phyloP scores from a whole-genome alignment of 2,329 filamentous ascomycete genomes.

The Fusarium hostae region DNA sequence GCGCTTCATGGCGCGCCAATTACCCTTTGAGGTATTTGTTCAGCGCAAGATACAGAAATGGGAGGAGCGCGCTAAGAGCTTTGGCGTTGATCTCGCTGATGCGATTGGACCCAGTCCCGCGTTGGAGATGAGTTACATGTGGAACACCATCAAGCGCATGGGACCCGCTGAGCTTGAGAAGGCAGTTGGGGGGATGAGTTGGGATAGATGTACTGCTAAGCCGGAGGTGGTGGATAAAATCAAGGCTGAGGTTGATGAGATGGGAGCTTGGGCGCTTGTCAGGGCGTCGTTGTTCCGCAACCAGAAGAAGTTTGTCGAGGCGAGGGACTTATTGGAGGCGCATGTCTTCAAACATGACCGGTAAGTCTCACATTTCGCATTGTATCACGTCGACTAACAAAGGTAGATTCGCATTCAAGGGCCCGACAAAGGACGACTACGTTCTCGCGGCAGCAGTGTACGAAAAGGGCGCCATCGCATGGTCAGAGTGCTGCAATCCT shows the following conservation, averaged over 20 bases:
- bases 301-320: slow-evolving; percentile 70
- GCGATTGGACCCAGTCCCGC: slow-evolving; percentile 83
- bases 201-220: slow-evolving; percentile 67
- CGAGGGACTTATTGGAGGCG: slow-evolving; percentile 71
- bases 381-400: slow-evolving; percentile 1
- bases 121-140: slow-evolving; percentile 93
- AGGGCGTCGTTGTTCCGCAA: slow-evolving; percentile 73
- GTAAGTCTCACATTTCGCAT: slow-evolving; percentile 50
- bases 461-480: slow-evolving; percentile 84
- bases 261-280: slow-evolving; percentile 73
- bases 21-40: slow-evolving; percentile 91
- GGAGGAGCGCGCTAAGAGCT: slow-evolving; percentile 78
- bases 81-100: slow-evolving; percentile 77
- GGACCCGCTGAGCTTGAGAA: slow-evolving; percentile 69
- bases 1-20: slow-evolving; percentile 86
- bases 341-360: slow-evolving; percentile 73
- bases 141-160: slow-evolving; percentile 91
- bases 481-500: slow-evolving; percentile 71
- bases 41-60: slow-evolving; percentile 87
- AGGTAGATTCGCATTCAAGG: slow-evolving; percentile 64
- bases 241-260: slow-evolving; percentile 66
- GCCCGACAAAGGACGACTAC: slow-evolving; percentile 74
- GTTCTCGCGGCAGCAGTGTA: slow-evolving; percentile 80
- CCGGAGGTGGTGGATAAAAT: slow-evolving; percentile 57
- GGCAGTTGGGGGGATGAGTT: slow-evolving; percentile 72